Conservation (phyloP, 1,139 yeast genomes). For the Saccharomyces hybrid region DNA sequence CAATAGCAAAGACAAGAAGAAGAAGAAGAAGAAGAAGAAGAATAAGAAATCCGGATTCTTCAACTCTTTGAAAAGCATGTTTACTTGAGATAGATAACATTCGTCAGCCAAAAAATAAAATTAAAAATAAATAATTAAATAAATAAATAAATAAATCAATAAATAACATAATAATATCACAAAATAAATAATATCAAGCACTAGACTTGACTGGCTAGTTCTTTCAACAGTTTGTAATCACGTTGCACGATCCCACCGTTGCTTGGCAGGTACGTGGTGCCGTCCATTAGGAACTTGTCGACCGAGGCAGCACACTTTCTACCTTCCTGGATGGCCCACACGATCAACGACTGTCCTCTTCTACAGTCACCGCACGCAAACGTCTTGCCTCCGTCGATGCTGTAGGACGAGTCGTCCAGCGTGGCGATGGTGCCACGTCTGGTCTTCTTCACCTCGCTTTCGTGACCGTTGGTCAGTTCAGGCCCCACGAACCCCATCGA, state of each 20-base stretch:
- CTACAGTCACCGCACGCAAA: conserved; percentile 99
- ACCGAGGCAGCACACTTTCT: conserved; percentile 97
- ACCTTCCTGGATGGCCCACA: conserved; percentile 99
- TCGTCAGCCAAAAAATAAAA: not conserved
- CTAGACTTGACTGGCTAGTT: conserved; percentile 47
- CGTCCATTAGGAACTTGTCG: conserved; percentile 63
- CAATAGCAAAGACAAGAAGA: conserved; percentile 8
- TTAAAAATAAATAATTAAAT: conserved; percentile 1
- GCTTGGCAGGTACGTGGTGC: conserved; percentile 79
- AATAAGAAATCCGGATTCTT: conserved; percentile 18
- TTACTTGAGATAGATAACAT: conserved; percentile 3
- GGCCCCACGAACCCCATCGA: conserved; percentile 99
- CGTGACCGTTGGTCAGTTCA: conserved; percentile 51
- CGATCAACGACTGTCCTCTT: conserved; percentile 96
- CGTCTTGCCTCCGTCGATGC: conserved; percentile 57
- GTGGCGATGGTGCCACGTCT: conserved; percentile 84
- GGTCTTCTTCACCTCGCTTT: conserved; percentile 64
- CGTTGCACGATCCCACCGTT: conserved; percentile 88
- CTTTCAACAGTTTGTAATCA: conserved; percentile 65
- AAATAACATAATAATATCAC: conserved; percentile 1
- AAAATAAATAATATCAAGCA: conserved; percentile 8
- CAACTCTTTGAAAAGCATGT: conserved; percentile 7
- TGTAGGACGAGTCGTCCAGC: conserved; percentile 58
- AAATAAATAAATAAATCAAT: conserved; percentile 1
- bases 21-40: not conserved